These are phyloP conservation scores for Calonectria pauciramosa DNA, from an alignment of 2,329 filamentous ascomycete genomes.

Conservation along the genomic window DNA sequence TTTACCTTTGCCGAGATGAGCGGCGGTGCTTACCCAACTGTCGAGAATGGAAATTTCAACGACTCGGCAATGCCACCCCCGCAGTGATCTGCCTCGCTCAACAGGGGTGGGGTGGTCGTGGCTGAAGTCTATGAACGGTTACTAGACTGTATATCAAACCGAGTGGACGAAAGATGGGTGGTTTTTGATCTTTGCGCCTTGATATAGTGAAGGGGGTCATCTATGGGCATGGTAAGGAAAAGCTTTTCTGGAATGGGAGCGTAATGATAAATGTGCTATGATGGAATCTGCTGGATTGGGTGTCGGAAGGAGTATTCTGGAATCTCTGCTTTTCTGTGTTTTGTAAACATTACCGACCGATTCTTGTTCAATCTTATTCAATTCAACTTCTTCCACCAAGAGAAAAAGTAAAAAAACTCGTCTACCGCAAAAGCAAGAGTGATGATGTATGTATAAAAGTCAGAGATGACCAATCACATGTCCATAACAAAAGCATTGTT, in stretches of 20 bases:
- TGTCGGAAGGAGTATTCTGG: constrained; percentile 26
- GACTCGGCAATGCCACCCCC: constrained; percentile 2
- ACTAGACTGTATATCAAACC: constrained; percentile 30
- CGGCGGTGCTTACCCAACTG: constrained; percentile 73
- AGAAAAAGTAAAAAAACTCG: background rate
- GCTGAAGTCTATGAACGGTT: background rate
- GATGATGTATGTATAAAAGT: background rate
- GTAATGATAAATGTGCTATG: constrained; percentile 45
- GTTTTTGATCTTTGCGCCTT: background rate
- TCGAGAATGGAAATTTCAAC: constrained; percentile 71
- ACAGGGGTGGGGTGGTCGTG: background rate
- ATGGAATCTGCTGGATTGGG: constrained; percentile 21
- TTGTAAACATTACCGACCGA: constrained; percentile 5
- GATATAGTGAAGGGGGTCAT: background rate
- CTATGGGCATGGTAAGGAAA: background rate
- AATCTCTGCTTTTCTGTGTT: constrained; percentile 7
- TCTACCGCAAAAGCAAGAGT: background rate
- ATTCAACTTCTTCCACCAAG: background rate
- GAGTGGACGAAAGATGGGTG: background rate
- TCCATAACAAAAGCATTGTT: background rate
- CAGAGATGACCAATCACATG: background rate
- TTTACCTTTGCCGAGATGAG: constrained; percentile 85
- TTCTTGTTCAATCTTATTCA: background rate
- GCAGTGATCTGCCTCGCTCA: background rate
- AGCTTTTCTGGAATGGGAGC: constrained; percentile 9